Conservation (phyloP, 176 grass and related monocot species). For the Rhynchospora pubera region DNA sequence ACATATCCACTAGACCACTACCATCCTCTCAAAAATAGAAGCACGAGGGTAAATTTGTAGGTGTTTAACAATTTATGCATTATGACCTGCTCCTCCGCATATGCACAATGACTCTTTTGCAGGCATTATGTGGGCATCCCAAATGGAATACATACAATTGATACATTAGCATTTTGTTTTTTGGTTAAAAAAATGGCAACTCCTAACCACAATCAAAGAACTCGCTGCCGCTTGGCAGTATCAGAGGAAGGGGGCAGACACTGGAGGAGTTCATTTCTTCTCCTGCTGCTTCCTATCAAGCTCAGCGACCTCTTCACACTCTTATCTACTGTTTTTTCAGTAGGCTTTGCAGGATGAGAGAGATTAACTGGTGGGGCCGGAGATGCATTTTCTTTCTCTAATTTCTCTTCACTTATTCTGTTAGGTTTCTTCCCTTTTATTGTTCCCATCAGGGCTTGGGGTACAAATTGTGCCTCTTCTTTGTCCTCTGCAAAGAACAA, state of each 20-base stretch:
- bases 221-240: not conserved
- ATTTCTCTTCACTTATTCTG: not conserved
- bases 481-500: slow-evolving; percentile 25
- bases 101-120: not conserved
- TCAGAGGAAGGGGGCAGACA: slow-evolving; percentile 19
- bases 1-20: not conserved
- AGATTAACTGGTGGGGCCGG: not conserved
- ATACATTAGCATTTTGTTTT: not conserved
- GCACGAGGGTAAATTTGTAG: not conserved
- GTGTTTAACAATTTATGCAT: not conserved
- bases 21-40: not conserved
- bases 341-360: slow-evolving; percentile 7
- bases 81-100: not conserved
- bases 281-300: slow-evolving; percentile 20
- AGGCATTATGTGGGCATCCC: not conserved
- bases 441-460: slow-evolving; percentile 5
- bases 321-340: slow-evolving; percentile 26
- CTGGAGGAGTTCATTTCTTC: slow-evolving; percentile 37
- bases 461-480: slow-evolving; percentile 33
- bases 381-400: slow-evolving; percentile 7
- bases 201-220: not conserved
- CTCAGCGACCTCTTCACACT: slow-evolving; percentile 44
- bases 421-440: not conserved
- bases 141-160: not conserved
- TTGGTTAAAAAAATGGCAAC: not conserved